These are phyloP conservation scores for Plasmodium adleri DNA, from an alignment of 169 alveolate genomes.

Conservation along the genomic window DNA sequence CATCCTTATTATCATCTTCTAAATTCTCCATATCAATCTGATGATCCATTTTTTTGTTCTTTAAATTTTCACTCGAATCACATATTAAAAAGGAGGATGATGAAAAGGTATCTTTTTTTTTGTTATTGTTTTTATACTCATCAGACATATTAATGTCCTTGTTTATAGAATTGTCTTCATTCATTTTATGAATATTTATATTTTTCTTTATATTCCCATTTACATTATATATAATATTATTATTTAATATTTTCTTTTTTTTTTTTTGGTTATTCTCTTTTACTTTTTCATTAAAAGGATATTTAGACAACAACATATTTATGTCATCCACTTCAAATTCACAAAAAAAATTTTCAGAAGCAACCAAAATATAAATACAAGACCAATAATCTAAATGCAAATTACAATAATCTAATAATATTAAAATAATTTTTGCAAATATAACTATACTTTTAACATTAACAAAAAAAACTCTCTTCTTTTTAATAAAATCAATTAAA, in stretches of 20 bases:
- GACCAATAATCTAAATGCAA: constrained; percentile 62
- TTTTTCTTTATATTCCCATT: neutral
- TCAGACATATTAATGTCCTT: neutral
- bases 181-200: neutral
- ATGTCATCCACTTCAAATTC: constrained; percentile 22
- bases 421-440: constrained; percentile 66
- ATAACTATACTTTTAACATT: constrained; percentile 19
- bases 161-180: too few relatives aligned
- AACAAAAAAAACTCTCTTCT: constrained; percentile 11
- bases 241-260: neutral
- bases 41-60: neutral
- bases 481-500: constrained; percentile 39
- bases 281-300: constrained; percentile 8
- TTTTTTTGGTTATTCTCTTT: neutral
- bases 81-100: constrained; percentile 2
- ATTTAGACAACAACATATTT: constrained; percentile 15
- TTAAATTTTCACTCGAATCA: constrained; percentile 15
- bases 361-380: constrained; percentile 53
- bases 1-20: too few relatives aligned
- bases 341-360: constrained; percentile 61
- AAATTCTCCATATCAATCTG: neutral
- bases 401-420: constrained; percentile 53
- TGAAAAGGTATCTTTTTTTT: neutral
- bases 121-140: neutral
- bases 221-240: neutral